A percentile compares a stretch with the other conserved stretches of the same genome.
Conservation (phyloP, 1,284 basidiomycete genomes). For the Phellopilus nigrolimitatus region DNA sequence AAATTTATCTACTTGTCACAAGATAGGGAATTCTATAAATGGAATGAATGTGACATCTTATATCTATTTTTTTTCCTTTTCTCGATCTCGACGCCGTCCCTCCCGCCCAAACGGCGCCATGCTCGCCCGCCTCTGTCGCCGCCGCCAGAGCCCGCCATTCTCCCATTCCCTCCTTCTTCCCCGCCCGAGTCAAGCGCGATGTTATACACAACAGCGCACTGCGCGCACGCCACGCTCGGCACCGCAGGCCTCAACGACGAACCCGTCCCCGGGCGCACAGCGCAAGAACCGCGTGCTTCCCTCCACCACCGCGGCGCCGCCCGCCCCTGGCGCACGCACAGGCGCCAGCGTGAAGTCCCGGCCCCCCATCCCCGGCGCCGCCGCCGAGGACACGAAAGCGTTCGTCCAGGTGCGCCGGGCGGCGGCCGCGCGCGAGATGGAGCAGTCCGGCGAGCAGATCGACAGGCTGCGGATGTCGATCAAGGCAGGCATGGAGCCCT, state of each 20-base stretch:
- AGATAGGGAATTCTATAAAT: too few relatives aligned
- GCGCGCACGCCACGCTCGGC: conserved; percentile 12
- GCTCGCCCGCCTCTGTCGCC: not conserved
- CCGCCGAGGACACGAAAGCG: not conserved
- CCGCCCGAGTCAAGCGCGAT: not conserved
- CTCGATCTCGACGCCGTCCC: not conserved
- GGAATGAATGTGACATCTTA: too few relatives aligned
- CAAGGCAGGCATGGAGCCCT: conserved; percentile 12
- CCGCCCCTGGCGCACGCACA: not conserved
- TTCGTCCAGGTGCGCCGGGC: conserved; percentile 3
- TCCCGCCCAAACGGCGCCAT: not conserved
- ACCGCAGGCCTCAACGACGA: conserved; percentile 8
- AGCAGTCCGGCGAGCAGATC: conserved; percentile 7
- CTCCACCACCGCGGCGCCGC: not conserved
- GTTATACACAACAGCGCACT: conserved; percentile 12
- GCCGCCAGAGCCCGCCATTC: not conserved
- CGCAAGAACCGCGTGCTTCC: conserved; percentile 14
- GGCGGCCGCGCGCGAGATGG: conserved; percentile 2
- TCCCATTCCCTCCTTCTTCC: not conserved
- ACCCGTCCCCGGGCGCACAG: conserved; percentile 14
- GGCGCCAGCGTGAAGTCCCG: not conserved
- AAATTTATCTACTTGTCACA: too few relatives aligned
- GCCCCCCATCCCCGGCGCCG: not conserved
- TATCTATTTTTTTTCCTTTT: too few relatives aligned
- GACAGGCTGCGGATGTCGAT: conserved; percentile 8